Evolutionary conservation across 2,329 filamentous ascomycete species (phyloP).

Genomic region (Aspergillus hortae): DNA sequence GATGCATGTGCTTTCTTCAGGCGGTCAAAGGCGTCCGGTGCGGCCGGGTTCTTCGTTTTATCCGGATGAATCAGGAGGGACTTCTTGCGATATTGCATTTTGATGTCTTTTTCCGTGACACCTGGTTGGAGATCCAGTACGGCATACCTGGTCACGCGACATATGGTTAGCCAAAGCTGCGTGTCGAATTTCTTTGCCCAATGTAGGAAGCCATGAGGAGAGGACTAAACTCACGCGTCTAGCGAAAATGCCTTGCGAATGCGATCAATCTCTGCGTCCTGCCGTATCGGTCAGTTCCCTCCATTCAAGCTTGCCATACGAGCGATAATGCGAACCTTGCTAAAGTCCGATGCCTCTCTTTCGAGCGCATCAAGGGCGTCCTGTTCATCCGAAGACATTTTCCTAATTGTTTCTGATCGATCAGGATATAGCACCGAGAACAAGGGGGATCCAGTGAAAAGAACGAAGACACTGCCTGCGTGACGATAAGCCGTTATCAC

Average conservation of each 20-base stretch:
- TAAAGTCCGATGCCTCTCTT: constrained; percentile 82
- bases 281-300: constrained; percentile 16
- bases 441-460: constrained; percentile 1
- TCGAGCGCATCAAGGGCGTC: constrained; percentile 79
- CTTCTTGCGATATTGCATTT: constrained; percentile 88
- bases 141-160: constrained; percentile 62
- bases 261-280: constrained; percentile 94
- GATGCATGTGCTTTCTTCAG: constrained; percentile 91
- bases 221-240: constrained; percentile 54
- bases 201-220: not conserved
- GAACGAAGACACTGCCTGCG: not conserved
- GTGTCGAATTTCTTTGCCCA: not conserved
- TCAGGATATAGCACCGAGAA: not conserved
- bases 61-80: constrained; percentile 99
- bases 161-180: not conserved
- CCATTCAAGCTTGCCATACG: not conserved
- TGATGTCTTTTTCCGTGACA: constrained; percentile 94
- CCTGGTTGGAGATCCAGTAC: constrained; percentile 94
- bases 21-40: constrained; percentile 93
- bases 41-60: constrained; percentile 86
- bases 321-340: constrained; percentile 59
- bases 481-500: constrained; percentile 25
- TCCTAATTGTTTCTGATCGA: too few relatives aligned
- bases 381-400: constrained; percentile 61
- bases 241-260: constrained; percentile 87